Evolutionary conservation across 2,329 filamentous ascomycete species (phyloP), one percentile per base, ranked within the genome.

Genomic region (Fusarium ambrosium): DNA sequence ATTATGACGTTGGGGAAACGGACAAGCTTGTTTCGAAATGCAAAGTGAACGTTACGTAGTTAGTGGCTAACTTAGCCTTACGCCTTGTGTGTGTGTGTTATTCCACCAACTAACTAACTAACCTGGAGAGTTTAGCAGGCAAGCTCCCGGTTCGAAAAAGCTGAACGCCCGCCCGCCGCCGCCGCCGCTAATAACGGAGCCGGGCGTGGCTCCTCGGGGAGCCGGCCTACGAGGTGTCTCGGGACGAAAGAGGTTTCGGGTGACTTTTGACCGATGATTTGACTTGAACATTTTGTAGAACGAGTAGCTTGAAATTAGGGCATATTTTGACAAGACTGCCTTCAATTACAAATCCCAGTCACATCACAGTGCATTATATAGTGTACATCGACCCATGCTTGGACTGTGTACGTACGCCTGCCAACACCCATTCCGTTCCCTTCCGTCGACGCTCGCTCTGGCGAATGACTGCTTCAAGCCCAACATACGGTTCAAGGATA

Each of bases 291-390:
- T 89, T 87, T 87, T 84, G 82, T 85, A 29, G 76, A 79, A 6
- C 82, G 84, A 18, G 80, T 86, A 32, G 81, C 88, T 29, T 87
- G 89, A 75, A 87, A 85, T 78, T 88, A 86, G 75, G 85, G 88
- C 56, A 82, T 86, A 70, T 84, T 84, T 83, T 6, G 84, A 86
- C 64, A 90, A 91, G 78, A 86, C 89, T 69, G 87, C 88, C 11
- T 80, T 89, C 20, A 22, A 88, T 85, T 20, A 55, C 6, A 88
- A 88, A 91, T 73, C 81, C 48, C 6, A 32, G 48, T 55, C 48
- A 32, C 45, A 27, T 53, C 48, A 32, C 48, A 27, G 48, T 53
- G 48, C 48, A 53, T 53, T 32, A 55, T 90, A 5, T 81, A 85
- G 27, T 87, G 88, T 78, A 88, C 90, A 78, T 84, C 85, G 20